Evolutionary conservation across 202 grass and related monocot genomes (phyloP).

Genomic region (Zizania palustris): DNA sequence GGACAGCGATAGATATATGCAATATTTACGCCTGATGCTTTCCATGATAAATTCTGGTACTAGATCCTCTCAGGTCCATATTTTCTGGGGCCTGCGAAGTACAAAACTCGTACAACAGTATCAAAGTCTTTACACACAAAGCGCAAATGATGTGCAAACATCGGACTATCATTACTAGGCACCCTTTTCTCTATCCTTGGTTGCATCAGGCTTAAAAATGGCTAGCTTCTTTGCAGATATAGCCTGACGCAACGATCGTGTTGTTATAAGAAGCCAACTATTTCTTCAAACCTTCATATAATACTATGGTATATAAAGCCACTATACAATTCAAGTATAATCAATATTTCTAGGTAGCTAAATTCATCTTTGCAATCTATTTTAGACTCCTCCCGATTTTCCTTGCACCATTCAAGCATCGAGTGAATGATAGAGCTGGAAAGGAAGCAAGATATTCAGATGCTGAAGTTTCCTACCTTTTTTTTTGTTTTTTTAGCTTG

Average conservation of each 20-base stretch:
- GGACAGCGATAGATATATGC: not conserved
- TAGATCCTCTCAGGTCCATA: not conserved
- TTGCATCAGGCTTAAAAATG: too few species aligned
- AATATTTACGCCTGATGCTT: not conserved
- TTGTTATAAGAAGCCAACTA: too few species aligned
- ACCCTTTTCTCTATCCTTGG: not conserved
- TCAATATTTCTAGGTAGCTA: not conserved
- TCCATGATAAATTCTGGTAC: not conserved
- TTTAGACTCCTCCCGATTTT: not conserved
- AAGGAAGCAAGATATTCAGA: slow-evolving; percentile 7
- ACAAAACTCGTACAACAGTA: not conserved
- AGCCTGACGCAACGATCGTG: too few species aligned
- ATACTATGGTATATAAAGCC: not conserved
- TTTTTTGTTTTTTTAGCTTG: not conserved
- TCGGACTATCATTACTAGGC: not conserved
- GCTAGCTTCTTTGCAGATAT: too few species aligned
- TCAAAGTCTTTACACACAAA: not conserved
- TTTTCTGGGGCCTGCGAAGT: not conserved
- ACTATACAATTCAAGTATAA: not conserved
- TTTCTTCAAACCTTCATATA: not conserved
- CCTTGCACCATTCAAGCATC: not conserved
- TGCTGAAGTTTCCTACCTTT: not conserved
- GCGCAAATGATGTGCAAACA: not conserved
- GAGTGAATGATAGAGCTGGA: not conserved
- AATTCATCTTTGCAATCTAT: slow-evolving; percentile 7